Evolutionary conservation across 148 eudicot species (phyloP).

Genomic region (Heliamphora exappendiculata): DNA sequence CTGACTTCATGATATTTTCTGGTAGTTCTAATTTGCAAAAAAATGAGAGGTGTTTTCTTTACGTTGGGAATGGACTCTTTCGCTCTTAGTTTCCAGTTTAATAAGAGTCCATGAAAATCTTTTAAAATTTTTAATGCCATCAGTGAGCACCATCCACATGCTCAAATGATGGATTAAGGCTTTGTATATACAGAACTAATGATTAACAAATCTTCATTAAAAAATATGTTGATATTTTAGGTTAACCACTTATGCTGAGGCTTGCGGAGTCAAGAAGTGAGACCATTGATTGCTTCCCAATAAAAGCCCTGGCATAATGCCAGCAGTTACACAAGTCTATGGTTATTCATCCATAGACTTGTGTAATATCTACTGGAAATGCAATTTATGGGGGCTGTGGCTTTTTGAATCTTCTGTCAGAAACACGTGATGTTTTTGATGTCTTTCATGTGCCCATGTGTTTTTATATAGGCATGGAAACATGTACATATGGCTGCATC

Average conservation of each 20-base stretch:
- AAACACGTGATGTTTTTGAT: no score
- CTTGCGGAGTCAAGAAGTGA: not conserved
- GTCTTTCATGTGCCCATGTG: no score
- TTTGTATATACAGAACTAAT: not conserved
- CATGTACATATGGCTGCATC: no score
- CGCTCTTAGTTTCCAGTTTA: not conserved
- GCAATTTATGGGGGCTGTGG: no score
- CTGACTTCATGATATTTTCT: not conserved
- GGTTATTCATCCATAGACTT: no score
- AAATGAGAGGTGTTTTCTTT: not conserved
- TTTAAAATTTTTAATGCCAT: not conserved
- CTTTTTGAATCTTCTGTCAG: no score
- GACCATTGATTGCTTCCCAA: not conserved
- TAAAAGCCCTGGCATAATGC: no score
- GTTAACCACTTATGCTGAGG: not conserved
- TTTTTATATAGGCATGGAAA: no score
- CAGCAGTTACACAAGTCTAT: no score
- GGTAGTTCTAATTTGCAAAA: no score
- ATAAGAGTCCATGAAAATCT: not conserved
- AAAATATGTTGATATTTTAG: not conserved
- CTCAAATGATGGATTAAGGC: conserved; percentile 3
- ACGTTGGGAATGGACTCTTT: not conserved
- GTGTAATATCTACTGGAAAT: no score
- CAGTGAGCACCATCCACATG: not conserved
- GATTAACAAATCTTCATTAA: not conserved